phyloP scores from a whole-genome alignment of 192 early-diverging fungal genomes.

The Linnemannia hyalina region DNA sequence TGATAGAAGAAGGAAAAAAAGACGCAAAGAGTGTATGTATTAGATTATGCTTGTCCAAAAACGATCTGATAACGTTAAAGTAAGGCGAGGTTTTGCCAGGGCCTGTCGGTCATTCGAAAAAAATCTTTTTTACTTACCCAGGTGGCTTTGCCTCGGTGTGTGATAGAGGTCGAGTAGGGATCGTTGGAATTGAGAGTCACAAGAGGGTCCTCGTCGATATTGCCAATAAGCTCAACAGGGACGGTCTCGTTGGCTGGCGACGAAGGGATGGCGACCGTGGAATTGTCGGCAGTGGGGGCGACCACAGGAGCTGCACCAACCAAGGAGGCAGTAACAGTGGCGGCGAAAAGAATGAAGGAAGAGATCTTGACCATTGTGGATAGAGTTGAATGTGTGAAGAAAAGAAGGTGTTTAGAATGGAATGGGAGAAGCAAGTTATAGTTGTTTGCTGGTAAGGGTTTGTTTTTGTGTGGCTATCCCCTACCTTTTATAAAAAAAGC shows the following conservation, averaged over 20 bases:
- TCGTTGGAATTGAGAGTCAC: slow-evolving; percentile 1
- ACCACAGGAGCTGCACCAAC: slow-evolving; percentile 17
- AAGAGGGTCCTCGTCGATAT: not conserved
- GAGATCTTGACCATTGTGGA: slow-evolving; percentile 13
- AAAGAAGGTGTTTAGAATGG: no score
- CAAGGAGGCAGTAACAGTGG: slow-evolving; percentile 6
- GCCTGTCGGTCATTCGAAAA: not conserved
- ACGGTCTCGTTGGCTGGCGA: not conserved
- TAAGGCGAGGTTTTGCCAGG: not conserved
- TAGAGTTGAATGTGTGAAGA: no score
- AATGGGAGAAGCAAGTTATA: no score
- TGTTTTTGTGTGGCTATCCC: not conserved
- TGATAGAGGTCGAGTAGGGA: slow-evolving; percentile 9
- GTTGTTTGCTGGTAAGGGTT: not conserved
- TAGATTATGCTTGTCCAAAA: not conserved
- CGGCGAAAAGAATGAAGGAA: slow-evolving; percentile 6
- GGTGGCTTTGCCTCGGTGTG: slow-evolving; percentile 43
- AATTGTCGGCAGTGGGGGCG: not conserved
- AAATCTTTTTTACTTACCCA: slow-evolving; percentile 18
- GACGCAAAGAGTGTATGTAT: not conserved
- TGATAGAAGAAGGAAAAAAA: not conserved
- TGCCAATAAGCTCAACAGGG: not conserved
- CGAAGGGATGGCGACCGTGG: not conserved
- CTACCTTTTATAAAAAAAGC: not conserved
- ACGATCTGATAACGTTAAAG: not conserved